Evolutionary conservation across 805 yeast species (phyloP).

Genomic region (Saccharomycopsis capsularis): DNA sequence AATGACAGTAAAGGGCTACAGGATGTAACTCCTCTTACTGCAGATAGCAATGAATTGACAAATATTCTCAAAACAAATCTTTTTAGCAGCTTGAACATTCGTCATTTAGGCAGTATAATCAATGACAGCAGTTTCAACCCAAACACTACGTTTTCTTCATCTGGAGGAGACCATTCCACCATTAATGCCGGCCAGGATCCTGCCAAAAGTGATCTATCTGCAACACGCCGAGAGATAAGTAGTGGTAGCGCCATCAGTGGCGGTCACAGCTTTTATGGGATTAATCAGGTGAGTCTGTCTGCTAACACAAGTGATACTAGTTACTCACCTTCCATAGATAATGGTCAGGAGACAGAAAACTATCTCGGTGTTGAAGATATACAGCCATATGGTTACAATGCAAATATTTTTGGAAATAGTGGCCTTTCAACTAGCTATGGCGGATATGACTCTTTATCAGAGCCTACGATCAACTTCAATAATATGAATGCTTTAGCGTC

Average conservation of each 20-base stretch:
- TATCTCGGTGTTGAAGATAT: background rate
- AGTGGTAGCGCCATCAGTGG: background rate
- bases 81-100: constrained; percentile 8
- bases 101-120: constrained; percentile 13
- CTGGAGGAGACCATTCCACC: background rate
- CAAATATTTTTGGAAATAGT: too few relatives aligned
- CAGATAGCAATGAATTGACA: constrained; percentile 3
- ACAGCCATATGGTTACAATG: background rate
- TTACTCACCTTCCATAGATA: background rate
- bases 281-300: background rate
- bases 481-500: too few relatives aligned
- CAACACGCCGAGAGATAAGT: background rate
- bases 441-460: too few relatives aligned
- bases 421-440: too few relatives aligned
- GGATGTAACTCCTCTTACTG: too few relatives aligned
- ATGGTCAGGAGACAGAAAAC: background rate
- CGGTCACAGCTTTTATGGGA: background rate
- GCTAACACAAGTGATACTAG: background rate
- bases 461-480: too few relatives aligned
- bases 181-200: background rate
- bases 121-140: constrained; percentile 14
- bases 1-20: background rate
- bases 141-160: background rate
- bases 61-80: constrained; percentile 9
- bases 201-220: too few relatives aligned